These are phyloP conservation scores for Lasiosphaeris hirsuta DNA, from an alignment of 495 filamentous ascomycete genomes.

Conservation along the genomic window DNA sequence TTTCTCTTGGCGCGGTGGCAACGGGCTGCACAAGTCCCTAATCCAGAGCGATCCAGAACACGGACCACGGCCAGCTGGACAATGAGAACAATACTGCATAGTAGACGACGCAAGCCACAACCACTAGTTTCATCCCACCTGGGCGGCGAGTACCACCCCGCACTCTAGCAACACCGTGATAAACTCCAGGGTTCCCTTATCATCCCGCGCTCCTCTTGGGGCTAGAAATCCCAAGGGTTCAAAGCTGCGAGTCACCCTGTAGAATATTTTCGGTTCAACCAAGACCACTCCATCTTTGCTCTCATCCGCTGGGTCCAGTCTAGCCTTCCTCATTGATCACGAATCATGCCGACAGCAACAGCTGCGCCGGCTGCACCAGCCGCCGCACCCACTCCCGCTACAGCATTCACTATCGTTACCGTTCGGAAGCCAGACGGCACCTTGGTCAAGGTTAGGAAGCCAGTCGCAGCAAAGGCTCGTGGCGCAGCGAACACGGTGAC, in stretches of 20 bases:
- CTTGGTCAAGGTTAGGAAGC: slow-evolving; percentile 7
- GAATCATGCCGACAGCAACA: background rate
- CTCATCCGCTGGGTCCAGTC: too few species aligned
- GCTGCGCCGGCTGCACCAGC: background rate
- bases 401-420: slow-evolving; percentile 3
- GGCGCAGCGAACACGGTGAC: background rate
- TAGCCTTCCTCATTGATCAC: background rate
- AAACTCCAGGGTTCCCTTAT: background rate
- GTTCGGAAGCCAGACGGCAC: slow-evolving; percentile 4
- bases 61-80: background rate
- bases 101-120: slow-evolving; percentile 6
- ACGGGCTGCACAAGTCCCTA: background rate
- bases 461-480: background rate
- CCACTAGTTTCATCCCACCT: background rate
- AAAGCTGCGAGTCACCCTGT: too few species aligned
- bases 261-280: too few species aligned
- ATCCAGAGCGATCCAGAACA: background rate
- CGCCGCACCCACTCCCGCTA: background rate
- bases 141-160: background rate
- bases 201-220: background rate
- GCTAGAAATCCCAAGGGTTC: too few species aligned
- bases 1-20: slow-evolving; percentile 2
- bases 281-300: too few species aligned
- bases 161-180: background rate
- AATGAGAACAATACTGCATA: background rate